Evolutionary conservation across 2,329 filamentous ascomycete genomes (phyloP).

Genomic region (Didymella segeticola): DNA sequence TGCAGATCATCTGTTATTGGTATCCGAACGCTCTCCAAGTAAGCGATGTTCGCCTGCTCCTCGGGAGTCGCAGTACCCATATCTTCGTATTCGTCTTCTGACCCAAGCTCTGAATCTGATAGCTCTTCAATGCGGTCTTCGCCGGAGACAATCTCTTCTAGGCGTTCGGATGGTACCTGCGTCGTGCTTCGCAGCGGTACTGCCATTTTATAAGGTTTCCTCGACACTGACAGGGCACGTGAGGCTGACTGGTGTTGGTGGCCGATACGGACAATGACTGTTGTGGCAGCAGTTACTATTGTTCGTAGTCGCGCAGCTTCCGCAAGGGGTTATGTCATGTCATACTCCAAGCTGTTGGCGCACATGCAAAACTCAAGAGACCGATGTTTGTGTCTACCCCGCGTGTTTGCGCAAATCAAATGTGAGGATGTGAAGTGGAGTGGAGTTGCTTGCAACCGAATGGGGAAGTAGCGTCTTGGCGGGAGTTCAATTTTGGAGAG

Average conservation of each 20-base stretch:
- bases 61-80: slow-evolving; percentile 39
- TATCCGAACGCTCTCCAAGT: slow-evolving; percentile 49
- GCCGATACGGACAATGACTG: slow-evolving; percentile 35
- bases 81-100: slow-evolving; percentile 46
- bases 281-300: slow-evolving; percentile 34
- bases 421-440: slow-evolving; percentile 11
- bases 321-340: slow-evolving; percentile 14
- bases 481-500: not conserved
- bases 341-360: not conserved
- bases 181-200: slow-evolving; percentile 27
- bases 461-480: slow-evolving; percentile 13
- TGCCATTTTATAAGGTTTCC: slow-evolving; percentile 34
- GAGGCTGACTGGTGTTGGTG: slow-evolving; percentile 27
- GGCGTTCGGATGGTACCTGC: slow-evolving; percentile 30
- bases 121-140: slow-evolving; percentile 45
- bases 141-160: slow-evolving; percentile 36
- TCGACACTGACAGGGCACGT: slow-evolving; percentile 9
- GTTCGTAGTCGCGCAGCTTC: slow-evolving; percentile 26
- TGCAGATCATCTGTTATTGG: slow-evolving; percentile 69
- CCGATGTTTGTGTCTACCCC: not conserved
- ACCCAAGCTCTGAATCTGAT: slow-evolving; percentile 34
- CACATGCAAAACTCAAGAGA: not conserved
- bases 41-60: slow-evolving; percentile 39
- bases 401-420: slow-evolving; percentile 8
- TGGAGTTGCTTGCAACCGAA: slow-evolving; percentile 7